Evolutionary conservation across 202 grass and related monocot species (phyloP).

Genomic region (Hordeum pubiflorum): DNA sequence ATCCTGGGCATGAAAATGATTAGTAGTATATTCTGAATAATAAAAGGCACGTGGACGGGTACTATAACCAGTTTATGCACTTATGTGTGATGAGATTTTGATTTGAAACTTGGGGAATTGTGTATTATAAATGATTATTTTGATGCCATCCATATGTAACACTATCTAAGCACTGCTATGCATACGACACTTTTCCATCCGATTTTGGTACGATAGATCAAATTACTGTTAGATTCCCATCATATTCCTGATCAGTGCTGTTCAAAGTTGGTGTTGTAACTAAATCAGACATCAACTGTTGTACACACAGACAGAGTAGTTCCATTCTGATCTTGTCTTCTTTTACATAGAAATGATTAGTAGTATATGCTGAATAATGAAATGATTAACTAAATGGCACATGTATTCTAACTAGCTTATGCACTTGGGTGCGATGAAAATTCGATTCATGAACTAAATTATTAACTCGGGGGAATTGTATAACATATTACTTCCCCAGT

Average conservation of each 20-base stretch:
- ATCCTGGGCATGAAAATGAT: neutral
- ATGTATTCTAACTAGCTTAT: conserved; percentile 6
- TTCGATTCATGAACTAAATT: neutral
- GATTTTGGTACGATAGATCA: neutral
- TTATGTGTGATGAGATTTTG: neutral
- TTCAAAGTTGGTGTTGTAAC: neutral
- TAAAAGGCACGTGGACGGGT: neutral
- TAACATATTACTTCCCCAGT: neutral
- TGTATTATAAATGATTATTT: too few relatives aligned
- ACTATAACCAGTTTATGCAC: neutral
- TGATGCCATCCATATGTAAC: too few relatives aligned
- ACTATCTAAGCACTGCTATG: too few relatives aligned
- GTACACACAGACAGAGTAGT: neutral
- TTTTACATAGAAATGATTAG: neutral
- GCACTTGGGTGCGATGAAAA: neutral
- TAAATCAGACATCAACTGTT: neutral
- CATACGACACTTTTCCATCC: too few relatives aligned
- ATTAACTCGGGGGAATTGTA: neutral
- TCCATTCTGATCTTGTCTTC: neutral
- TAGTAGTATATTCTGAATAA: conserved; percentile 4
- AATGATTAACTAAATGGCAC: neutral
- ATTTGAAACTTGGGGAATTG: neutral
- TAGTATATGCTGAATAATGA: conserved; percentile 3
- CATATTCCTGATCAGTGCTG: neutral
- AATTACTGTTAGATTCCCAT: neutral